These are phyloP conservation scores for Camellia oleifera DNA, from an alignment of 179 eudicot species.

Conservation along the genomic window DNA sequence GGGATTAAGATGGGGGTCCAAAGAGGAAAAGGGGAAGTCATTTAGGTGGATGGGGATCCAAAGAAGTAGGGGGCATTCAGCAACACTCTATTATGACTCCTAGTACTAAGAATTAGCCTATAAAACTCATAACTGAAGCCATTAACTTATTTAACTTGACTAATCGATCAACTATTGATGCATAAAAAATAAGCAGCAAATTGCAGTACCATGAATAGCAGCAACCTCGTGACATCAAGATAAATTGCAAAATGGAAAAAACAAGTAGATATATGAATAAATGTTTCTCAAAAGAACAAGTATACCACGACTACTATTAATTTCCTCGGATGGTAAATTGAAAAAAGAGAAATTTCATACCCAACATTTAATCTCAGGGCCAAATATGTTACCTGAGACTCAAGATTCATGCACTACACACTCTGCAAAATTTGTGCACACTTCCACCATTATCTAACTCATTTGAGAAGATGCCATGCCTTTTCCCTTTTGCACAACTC, in stretches of 20 bases:
- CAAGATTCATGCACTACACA: background rate
- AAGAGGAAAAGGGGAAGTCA: too few species aligned
- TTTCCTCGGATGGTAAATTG: background rate
- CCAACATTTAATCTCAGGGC: background rate
- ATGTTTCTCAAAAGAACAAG: background rate
- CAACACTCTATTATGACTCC: background rate
- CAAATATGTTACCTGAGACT: background rate
- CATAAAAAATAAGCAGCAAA: background rate
- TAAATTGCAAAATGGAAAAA: background rate
- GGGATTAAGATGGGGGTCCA: too few species aligned
- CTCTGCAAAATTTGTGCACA: background rate
- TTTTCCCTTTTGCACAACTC: background rate
- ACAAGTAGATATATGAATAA: background rate
- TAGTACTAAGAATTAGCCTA: background rate
- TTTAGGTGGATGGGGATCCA: too few species aligned
- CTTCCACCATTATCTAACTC: background rate
- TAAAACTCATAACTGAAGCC: background rate
- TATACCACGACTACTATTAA: background rate
- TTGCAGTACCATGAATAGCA: constrained; percentile 3
- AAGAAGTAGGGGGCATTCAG: too few species aligned
- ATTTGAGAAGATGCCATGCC: background rate
- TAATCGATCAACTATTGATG: background rate
- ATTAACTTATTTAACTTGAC: background rate
- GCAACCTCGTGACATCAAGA: background rate
- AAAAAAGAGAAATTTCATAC: background rate